Conservation (phyloP, 306 rosid species). For the Dryas octopetala region DNA sequence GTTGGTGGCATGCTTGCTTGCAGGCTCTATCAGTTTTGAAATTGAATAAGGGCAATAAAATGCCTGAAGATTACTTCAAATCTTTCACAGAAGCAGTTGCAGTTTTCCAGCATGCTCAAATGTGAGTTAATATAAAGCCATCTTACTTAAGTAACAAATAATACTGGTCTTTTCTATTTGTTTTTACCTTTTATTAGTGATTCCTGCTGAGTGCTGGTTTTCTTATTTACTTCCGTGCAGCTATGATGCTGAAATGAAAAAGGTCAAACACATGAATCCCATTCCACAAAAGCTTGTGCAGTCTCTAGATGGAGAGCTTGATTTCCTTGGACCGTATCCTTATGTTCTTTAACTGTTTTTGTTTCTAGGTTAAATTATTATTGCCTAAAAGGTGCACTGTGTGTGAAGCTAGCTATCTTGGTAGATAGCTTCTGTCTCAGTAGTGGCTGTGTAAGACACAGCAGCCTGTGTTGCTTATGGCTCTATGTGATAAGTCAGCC, state of each 20-base stretch:
- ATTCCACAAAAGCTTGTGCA: constrained; percentile 52
- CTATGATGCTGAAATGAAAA: constrained; percentile 62
- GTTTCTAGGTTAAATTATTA: neutral
- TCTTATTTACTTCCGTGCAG: constrained; percentile 43
- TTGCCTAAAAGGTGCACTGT: neutral
- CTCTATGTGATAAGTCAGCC: too few species aligned
- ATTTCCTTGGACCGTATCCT: constrained; percentile 98
- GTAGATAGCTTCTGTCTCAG: too few species aligned
- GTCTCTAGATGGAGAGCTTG: constrained; percentile 56
- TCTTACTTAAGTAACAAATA: neutral
- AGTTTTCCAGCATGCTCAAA: constrained; percentile 85
- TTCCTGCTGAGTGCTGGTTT: constrained; percentile 5
- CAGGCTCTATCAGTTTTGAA: constrained; percentile 84
- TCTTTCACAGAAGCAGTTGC: constrained; percentile 77
- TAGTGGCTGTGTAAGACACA: too few species aligned
- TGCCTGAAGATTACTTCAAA: constrained; percentile 75
- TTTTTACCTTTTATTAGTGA: neutral
- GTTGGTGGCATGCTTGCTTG: constrained; percentile 27
- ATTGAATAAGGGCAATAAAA: constrained; percentile 58
- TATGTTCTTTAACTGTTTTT: neutral
- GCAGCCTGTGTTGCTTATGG: too few species aligned
- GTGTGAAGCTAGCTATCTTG: too few species aligned
- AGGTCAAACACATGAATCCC: constrained; percentile 72
- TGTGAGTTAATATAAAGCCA: constrained; percentile 38
- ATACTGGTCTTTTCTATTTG: neutral